Evolutionary conservation across 78 protist species (phyloP), one percentile per base, ranked within the genome.

Genomic region (Dictyostelium firmibasis): DNA sequence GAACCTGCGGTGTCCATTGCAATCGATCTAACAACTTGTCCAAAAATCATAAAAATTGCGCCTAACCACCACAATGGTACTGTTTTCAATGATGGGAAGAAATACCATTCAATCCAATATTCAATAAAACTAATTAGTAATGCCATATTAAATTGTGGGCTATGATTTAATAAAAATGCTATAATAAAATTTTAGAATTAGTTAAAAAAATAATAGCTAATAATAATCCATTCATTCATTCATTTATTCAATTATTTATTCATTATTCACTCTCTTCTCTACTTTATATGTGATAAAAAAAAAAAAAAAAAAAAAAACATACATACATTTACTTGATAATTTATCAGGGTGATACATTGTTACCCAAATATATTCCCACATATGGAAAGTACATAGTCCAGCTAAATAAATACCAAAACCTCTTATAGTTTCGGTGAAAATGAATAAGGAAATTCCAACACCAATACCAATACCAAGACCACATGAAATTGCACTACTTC

Each of bases 1-100:
- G 67, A 7, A 27, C 96, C 96, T 2, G 98, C 98, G 11, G 97
- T 97, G 20, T 36, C 35, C 98, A 98, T 98, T 70, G 97, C 98
- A 4, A 72, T 0, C 2, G 95, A 47, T 38, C 99, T 93, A 10
- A 96, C 4, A 16, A 20, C 50, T 81, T 95, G 96, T 9, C 98
- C 98, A 4, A 57, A 16, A 1, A 92, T 6, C 82, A 75, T 85
- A 0, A 77, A 35, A 11, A 84, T 11, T 0, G 69, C 23, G 25
- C 82, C 86, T 14, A 93, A 1, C 60, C n/a, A 77, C 16, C 35
- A 33, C 5, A 96, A 7, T 14, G 23, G 11, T 23, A 35, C 25
- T 25, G 35, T 16, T 84, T 96, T 96, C 67, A 82, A 13, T 31
- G 53, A n/a, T 23, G 98, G 94, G 57, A 91, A 74, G 75, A 96